Evolutionary conservation across 805 yeast genomes (phyloP).

Genomic region (Wickerhamiella siamensis): DNA sequence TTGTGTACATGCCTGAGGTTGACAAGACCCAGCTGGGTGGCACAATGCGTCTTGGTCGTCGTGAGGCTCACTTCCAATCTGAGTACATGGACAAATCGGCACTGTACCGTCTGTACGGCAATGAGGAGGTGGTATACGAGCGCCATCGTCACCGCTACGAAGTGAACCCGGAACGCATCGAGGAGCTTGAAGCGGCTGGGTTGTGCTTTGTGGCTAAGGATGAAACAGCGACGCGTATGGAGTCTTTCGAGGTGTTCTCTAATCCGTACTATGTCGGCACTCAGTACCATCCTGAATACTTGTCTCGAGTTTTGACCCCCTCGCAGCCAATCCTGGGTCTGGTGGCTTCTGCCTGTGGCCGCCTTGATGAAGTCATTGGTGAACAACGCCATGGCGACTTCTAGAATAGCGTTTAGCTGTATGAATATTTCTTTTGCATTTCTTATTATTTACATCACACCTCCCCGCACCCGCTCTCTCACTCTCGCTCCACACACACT

Average conservation of each 20-base stretch:
- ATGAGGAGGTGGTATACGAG: slow-evolving; percentile 53
- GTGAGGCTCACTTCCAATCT: slow-evolving; percentile 68
- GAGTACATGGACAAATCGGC: slow-evolving; percentile 51
- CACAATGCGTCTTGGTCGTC: slow-evolving; percentile 94
- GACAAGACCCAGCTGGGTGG: slow-evolving; percentile 95
- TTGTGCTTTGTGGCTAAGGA: slow-evolving; percentile 87
- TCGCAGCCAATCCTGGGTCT: slow-evolving; percentile 93
- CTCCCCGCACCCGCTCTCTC: background rate
- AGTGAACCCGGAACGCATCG: slow-evolving; percentile 74
- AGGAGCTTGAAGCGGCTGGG: slow-evolving; percentile 59
- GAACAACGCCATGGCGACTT: slow-evolving; percentile 10
- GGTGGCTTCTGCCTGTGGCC: slow-evolving; percentile 85
- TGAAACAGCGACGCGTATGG: slow-evolving; percentile 84
- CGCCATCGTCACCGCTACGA: slow-evolving; percentile 99
- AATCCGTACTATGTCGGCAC: slow-evolving; percentile 91
- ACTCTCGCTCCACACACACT: background rate
- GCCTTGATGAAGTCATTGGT: slow-evolving; percentile 47
- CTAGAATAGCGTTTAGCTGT: slow-evolving; percentile 2
- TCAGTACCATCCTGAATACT: slow-evolving; percentile 96
- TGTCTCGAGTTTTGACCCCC: slow-evolving; percentile 92
- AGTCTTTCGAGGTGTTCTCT: slow-evolving; percentile 68
- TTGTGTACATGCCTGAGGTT: slow-evolving; percentile 97
- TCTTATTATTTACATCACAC: background rate
- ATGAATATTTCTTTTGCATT: too few species aligned
- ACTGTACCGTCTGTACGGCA: slow-evolving; percentile 69